These are phyloP conservation scores for Solanum paucissectum DNA, from an alignment of 257 asterid genomes.

Conservation along the genomic window DNA sequence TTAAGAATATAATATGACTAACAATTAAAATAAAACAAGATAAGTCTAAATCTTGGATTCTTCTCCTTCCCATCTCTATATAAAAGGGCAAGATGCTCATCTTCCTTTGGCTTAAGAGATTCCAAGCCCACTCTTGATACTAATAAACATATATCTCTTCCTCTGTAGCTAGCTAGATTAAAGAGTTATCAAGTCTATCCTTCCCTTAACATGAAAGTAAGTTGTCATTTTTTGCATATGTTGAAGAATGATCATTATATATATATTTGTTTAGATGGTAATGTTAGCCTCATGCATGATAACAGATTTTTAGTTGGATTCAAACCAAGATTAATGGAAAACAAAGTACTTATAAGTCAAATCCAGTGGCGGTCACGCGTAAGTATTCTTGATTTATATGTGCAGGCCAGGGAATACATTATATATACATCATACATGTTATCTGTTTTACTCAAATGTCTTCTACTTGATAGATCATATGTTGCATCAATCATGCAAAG, in stretches of 20 bases:
- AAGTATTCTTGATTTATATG: slow-evolving; percentile 9
- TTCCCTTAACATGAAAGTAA: slow-evolving; percentile 46
- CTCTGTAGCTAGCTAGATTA: neutral
- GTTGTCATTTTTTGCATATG: neutral
- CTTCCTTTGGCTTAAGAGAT: slow-evolving; percentile 21
- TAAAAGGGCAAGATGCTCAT: slow-evolving; percentile 5
- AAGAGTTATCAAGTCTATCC: neutral
- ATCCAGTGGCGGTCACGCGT: slow-evolving; percentile 23
- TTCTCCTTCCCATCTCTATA: slow-evolving; percentile 7
- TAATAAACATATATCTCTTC: neutral
- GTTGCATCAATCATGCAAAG: slow-evolving; percentile 26
- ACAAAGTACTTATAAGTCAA: slow-evolving; percentile 13
- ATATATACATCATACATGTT: neutral
- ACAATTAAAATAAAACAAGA: neutral
- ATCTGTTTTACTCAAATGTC: neutral
- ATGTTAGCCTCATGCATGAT: neutral
- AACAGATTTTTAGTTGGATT: slow-evolving; percentile 72
- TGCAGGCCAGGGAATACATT: neutral
- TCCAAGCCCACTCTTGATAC: slow-evolving; percentile 6
- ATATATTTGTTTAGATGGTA: neutral
- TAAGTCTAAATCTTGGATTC: neutral
- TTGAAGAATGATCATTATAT: neutral
- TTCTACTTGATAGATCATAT: slow-evolving; percentile 4
- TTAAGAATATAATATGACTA: neutral
- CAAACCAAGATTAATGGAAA: slow-evolving; percentile 39